These are phyloP conservation scores for Prunus mongolica DNA, from an alignment of 306 rosid species.

Conservation along the genomic window DNA sequence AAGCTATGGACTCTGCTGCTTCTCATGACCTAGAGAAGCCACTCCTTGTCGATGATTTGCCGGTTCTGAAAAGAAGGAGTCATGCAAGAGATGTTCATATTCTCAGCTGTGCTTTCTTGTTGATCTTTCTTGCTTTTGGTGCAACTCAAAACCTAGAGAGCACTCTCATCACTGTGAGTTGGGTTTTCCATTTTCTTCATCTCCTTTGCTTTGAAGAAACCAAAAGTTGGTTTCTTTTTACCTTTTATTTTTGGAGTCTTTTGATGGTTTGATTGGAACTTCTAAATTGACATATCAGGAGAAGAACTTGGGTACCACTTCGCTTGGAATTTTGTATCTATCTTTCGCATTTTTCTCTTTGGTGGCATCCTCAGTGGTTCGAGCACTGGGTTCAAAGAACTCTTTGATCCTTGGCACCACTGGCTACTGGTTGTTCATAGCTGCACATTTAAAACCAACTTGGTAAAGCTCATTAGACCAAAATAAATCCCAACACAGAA, in stretches of 20 bases:
- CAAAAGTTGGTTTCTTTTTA: background rate
- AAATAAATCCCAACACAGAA: background rate
- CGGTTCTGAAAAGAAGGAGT: slow-evolving; percentile 16
- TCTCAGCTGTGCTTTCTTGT: slow-evolving; percentile 62
- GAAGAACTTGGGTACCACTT: slow-evolving; percentile 72
- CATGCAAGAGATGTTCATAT: slow-evolving; percentile 60
- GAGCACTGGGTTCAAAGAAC: slow-evolving; percentile 69
- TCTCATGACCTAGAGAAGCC: slow-evolving; percentile 52
- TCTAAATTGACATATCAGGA: slow-evolving; percentile 51
- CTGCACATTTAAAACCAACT: slow-evolving; percentile 79
- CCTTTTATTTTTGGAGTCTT: background rate
- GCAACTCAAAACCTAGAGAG: slow-evolving; percentile 92
- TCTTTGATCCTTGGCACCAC: slow-evolving; percentile 77
- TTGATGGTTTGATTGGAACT: slow-evolving; percentile 2
- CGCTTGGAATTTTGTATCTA: slow-evolving; percentile 74
- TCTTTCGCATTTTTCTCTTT: slow-evolving; percentile 78
- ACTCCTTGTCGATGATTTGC: slow-evolving; percentile 31
- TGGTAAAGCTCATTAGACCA: slow-evolving; percentile 36
- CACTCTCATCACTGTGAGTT: slow-evolving; percentile 70
- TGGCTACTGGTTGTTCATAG: slow-evolving; percentile 79
- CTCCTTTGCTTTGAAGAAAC: background rate
- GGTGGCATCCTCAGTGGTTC: slow-evolving; percentile 73
- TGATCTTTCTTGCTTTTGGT: slow-evolving; percentile 81
- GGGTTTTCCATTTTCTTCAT: background rate
- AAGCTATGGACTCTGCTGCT: slow-evolving; percentile 42